Conservation (phyloP, 2,329 filamentous ascomycete species). For the Fusarium caatingaense region DNA sequence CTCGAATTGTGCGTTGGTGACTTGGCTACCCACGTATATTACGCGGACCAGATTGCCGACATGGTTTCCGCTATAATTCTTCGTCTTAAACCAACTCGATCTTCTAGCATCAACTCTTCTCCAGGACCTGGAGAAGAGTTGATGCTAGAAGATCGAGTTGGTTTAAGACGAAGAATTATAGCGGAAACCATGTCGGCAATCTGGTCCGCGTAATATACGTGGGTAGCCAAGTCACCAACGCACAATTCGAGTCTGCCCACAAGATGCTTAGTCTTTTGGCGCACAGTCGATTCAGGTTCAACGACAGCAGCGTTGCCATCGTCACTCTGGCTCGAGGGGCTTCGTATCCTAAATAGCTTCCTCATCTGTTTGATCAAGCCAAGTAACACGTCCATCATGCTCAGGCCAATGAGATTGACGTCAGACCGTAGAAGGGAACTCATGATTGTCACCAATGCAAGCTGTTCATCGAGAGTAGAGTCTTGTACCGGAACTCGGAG, state of each 20-base stretch:
- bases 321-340: conserved; percentile 50
- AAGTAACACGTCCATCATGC: conserved; percentile 93
- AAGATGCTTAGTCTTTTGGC: conserved; percentile 69
- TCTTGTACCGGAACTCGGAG: conserved; percentile 75
- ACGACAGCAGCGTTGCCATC: conserved; percentile 50
- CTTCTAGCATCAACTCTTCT: conserved; percentile 57
- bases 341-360: conserved; percentile 75
- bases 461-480: conserved; percentile 77
- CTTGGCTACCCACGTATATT: conserved; percentile 94
- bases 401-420: conserved; percentile 93
- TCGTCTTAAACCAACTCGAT: conserved; percentile 75
- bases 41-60: conserved; percentile 93
- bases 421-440: conserved; percentile 86
- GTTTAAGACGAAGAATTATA: conserved; percentile 82
- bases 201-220: conserved; percentile 97
- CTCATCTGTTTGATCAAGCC: conserved; percentile 87
- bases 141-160: conserved; percentile 60
- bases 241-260: conserved; percentile 79
- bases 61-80: conserved; percentile 87
- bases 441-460: conserved; percentile 81
- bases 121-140: no score
- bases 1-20: conserved; percentile 89
- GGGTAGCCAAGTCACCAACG: conserved; percentile 90
- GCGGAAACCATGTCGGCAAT: conserved; percentile 92
- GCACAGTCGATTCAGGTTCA: conserved; percentile 49